Percentiles rank a stretch among this genome's conserved stretches.
Evolutionary conservation across 1,139 yeast species (phyloP).

Genomic region (Pichia kudriavzevii): DNA sequence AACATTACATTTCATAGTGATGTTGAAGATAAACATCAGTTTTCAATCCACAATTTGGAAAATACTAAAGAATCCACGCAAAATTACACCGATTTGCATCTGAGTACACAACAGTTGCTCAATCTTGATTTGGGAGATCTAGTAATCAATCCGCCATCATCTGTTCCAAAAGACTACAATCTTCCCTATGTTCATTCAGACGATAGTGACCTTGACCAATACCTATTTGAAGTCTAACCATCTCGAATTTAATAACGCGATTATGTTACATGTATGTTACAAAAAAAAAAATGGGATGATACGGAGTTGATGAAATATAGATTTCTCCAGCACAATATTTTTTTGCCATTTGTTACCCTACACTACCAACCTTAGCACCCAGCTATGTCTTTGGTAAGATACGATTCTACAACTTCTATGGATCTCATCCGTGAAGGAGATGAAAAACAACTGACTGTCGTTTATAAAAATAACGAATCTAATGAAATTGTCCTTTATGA

Average conservation of each 20-base stretch:
- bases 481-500: constrained; percentile 11
- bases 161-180: background rate
- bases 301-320: background rate
- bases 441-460: constrained; percentile 4
- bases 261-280: too few relatives aligned
- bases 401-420: constrained; percentile 3
- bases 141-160: background rate
- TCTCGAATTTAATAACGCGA: too few relatives aligned
- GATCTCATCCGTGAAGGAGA: constrained; percentile 1
- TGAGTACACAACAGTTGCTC: constrained; percentile 12
- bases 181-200: constrained; percentile 1
- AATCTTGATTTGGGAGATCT: constrained; percentile 6
- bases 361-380: background rate
- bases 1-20: background rate
- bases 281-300: background rate
- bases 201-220: constrained; percentile 7
- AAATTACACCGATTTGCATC: constrained; percentile 2
- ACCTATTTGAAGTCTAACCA: constrained; percentile 9
- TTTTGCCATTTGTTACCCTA: background rate
- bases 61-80: background rate
- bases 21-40: background rate
- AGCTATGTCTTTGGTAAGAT: constrained; percentile 11
- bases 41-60: too few relatives aligned
- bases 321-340: too few relatives aligned
- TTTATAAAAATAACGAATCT: constrained; percentile 7